These are phyloP conservation scores for Tinospora cordifolia DNA, from an alignment of 164 flowering plant species.

Conservation along the genomic window DNA sequence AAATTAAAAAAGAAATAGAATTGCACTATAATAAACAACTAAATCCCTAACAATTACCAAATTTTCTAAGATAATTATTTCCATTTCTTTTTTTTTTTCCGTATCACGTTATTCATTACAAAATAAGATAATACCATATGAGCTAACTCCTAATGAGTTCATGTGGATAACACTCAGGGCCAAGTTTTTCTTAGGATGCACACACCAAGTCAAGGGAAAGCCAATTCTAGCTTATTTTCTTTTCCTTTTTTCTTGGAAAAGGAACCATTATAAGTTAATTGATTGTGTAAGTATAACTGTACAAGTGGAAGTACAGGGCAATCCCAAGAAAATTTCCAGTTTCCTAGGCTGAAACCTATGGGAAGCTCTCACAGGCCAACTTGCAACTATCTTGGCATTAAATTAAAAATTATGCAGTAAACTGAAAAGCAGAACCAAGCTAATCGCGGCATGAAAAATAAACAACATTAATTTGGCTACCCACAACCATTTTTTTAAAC, in stretches of 20 bases:
- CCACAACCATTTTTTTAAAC: neutral
- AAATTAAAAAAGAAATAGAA: no score
- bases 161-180: neutral
- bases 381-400: neutral
- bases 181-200: neutral
- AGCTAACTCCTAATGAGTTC: neutral
- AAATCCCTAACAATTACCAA: neutral
- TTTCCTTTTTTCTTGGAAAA: no score
- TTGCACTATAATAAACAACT: neutral
- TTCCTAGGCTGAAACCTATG: no score
- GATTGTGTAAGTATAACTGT: no score
- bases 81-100: no score
- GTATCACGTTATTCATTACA: no score
- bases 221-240: no score
- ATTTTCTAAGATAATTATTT: neutral
- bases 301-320: no score
- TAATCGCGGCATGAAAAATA: neutral
- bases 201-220: neutral
- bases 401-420: neutral
- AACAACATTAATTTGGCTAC: neutral
- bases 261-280: no score
- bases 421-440: neutral
- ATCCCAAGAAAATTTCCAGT: no score
- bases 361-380: no score
- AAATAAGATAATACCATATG: no score